Evolutionary conservation across 2,329 filamentous ascomycete genomes (phyloP), one percentile per base, ranked within the genome.

Genomic region (Berkeleyomyces basicola): DNA sequence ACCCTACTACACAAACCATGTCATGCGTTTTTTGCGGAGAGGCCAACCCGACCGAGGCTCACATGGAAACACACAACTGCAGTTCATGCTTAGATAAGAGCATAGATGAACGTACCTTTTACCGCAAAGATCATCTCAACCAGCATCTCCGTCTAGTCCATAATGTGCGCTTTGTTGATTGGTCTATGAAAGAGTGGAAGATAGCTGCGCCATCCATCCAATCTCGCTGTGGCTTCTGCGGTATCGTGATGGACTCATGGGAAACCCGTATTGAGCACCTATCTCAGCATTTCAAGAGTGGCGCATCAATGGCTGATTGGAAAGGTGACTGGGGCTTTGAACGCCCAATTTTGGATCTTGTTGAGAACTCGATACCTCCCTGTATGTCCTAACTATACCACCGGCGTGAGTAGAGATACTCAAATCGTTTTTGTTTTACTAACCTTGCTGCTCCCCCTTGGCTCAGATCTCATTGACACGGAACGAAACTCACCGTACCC

Each of bases 281-380:
- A 46, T 82, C 83, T n/a, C 81, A 84, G 66, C 83, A 85, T 71
- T 86, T 85, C 75, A 85, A 84, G 72, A 79, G 77, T 36, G 82
- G 83, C 73, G 80, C 79, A 66, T 82, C 79, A 68, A 86, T 86
- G 82, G 80, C 79, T 66, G 81, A 85, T 71, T 86, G 83, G 83
- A 83, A 84, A 76, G 83, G 83, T 74, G 82, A 83, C 71, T 85
- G 82, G 82, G 83, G 83, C 76, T 85, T 86, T 66, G 82, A 85
- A 62, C 73, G 74, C 37, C 78, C 80, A 43, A 78, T 85, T 49
- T 74, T 83, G 67, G 76, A 82, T 66, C 79, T 84, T 75, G 79
- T 85, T 68, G 82, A 85, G 71, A 85, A 85, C 69, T 82, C 82
- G 57, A 83, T 86, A 64, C 83, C 82, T 61, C 82, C 82, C 59